These are phyloP conservation scores for Pseudozyma thailandica DNA, from an alignment of 1,284 basidiomycete genomes.

Conservation along the genomic window DNA sequence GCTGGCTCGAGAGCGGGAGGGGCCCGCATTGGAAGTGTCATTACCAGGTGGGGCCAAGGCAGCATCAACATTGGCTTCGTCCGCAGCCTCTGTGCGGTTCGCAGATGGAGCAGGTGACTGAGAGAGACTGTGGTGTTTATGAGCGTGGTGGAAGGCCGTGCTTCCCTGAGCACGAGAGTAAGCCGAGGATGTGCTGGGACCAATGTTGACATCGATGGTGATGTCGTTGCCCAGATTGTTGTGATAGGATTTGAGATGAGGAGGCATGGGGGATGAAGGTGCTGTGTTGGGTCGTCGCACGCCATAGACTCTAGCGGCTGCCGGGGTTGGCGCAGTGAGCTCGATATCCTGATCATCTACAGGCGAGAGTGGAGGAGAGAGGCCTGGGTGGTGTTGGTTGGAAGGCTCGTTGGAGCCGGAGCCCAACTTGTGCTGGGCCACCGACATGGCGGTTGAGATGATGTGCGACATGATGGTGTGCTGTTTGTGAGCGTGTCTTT, in stretches of 20 bases:
- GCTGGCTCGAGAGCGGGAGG: slow-evolving; percentile 38
- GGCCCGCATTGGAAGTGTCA: background rate
- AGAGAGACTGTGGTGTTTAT: slow-evolving; percentile 30
- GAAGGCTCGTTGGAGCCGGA: slow-evolving; percentile 19
- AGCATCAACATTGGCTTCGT: background rate
- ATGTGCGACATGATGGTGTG: slow-evolving; percentile 48
- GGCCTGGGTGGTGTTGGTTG: slow-evolving; percentile 48
- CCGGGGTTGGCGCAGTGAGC: slow-evolving; percentile 42
- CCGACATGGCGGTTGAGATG: slow-evolving; percentile 46
- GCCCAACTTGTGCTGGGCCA: slow-evolving; percentile 41
- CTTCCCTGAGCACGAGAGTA: slow-evolving; percentile 49
- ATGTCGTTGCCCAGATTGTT: slow-evolving; percentile 41
- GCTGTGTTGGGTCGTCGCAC: slow-evolving; percentile 13
- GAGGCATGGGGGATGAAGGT: slow-evolving; percentile 28
- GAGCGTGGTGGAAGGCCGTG: slow-evolving; percentile 43
- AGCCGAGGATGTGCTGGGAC: slow-evolving; percentile 45
- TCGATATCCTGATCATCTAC: slow-evolving; percentile 46
- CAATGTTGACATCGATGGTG: slow-evolving; percentile 48
- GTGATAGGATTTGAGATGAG: slow-evolving; percentile 20
- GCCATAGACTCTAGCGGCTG: slow-evolving; percentile 14
- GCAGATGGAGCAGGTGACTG: slow-evolving; percentile 13
- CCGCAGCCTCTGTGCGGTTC: background rate
- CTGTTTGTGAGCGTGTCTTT: background rate
- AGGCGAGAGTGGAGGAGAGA: slow-evolving; percentile 55
- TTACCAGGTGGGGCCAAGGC: slow-evolving; percentile 9